Evolutionary conservation across 2,329 filamentous ascomycete species (phyloP).

Genomic region (Xylariaceae sp.): DNA sequence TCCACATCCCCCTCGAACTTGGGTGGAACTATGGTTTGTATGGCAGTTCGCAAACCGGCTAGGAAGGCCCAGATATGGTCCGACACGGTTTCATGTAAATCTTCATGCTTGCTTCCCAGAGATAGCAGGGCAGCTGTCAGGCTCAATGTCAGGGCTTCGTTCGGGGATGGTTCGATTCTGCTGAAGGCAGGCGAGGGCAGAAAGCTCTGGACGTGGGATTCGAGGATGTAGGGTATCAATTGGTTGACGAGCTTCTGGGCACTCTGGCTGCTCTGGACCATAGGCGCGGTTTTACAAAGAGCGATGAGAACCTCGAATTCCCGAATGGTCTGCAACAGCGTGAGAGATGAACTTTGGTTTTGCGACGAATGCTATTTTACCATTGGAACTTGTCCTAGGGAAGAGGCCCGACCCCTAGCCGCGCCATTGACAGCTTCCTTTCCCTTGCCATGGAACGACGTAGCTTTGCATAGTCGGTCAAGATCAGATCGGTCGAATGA

Average conservation of each 20-base stretch:
- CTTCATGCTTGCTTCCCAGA: conserved; percentile 74
- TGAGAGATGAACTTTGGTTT: conserved; percentile 24
- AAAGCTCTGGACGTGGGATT: conserved; percentile 81
- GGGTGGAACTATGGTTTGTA: conserved; percentile 59
- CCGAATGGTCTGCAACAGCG: conserved; percentile 69
- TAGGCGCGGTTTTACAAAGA: conserved; percentile 86
- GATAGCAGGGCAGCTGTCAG: conserved; percentile 82
- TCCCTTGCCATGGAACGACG: conserved; percentile 52
- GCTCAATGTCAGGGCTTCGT: conserved; percentile 80
- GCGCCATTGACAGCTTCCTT: conserved; percentile 57
- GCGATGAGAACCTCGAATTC: conserved; percentile 93
- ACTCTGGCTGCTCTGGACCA: conserved; percentile 71
- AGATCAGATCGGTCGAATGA: conserved; percentile 68
- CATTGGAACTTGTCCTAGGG: conserved; percentile 64
- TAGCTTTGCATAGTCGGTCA: conserved; percentile 65
- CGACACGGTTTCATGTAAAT: conserved; percentile 69
- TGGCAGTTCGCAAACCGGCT: conserved; percentile 69
- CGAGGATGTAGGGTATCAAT: conserved; percentile 82
- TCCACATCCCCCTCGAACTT: conserved; percentile 62
- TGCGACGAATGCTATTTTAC: conserved; percentile 45
- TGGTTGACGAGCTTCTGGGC: conserved; percentile 81
- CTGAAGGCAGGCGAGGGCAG: conserved; percentile 81
- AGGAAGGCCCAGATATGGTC: conserved; percentile 75
- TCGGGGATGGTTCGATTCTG: conserved; percentile 84
- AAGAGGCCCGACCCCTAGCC: conserved; percentile 46